Conservation (phyloP, 306 rosid genomes). For the Trifolium subterraneum region DNA sequence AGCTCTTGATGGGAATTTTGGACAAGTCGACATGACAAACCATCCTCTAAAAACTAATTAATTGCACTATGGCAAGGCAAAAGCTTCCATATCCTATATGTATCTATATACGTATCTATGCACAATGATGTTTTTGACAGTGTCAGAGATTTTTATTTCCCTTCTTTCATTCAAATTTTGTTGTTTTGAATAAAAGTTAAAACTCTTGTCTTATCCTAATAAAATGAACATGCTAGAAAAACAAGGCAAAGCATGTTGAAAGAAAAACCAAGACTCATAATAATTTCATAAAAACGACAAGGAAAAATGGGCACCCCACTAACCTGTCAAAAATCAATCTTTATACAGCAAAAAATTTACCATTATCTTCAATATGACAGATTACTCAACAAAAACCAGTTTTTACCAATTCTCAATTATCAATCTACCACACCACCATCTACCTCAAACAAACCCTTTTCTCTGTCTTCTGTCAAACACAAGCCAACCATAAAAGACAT, state of each 20-base stretch:
- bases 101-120: neutral
- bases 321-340: conserved; percentile 43
- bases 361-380: conserved; percentile 34
- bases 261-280: conserved; percentile 37
- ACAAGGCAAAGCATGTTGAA: conserved; percentile 36
- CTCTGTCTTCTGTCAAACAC: conserved; percentile 37
- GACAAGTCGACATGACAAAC: conserved; percentile 1
- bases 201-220: conserved; percentile 26
- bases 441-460: conserved; percentile 39
- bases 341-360: conserved; percentile 44
- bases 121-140: conserved; percentile 26
- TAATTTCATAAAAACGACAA: conserved; percentile 52
- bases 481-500: conserved; percentile 12
- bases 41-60: neutral
- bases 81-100: neutral
- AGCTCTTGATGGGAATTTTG: neutral
- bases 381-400: conserved; percentile 20
- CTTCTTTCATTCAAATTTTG: conserved; percentile 25
- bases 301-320: conserved; percentile 46
- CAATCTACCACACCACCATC: conserved; percentile 35
- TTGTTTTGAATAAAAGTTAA: conserved; percentile 32
- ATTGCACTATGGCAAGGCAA: conserved; percentile 8
- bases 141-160: neutral
- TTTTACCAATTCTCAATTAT: conserved; percentile 39
- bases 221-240: conserved; percentile 30